Conservation (phyloP, 345 rosid genomes). For the Zanthoxylum bungeanum region DNA sequence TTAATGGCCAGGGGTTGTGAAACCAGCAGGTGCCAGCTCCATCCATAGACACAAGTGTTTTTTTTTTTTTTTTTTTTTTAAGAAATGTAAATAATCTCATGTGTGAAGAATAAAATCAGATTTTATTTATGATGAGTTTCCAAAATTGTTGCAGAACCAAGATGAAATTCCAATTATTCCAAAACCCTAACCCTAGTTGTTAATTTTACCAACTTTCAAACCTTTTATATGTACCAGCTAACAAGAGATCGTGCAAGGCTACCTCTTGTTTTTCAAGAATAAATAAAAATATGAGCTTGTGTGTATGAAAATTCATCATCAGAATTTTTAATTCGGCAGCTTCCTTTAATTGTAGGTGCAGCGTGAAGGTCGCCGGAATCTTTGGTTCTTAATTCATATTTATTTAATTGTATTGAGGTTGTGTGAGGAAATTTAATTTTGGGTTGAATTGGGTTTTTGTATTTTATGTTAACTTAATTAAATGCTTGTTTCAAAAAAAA, state of each 20-base stretch:
- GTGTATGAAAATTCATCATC: not conserved
- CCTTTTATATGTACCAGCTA: not conserved
- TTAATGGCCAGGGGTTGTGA: not conserved
- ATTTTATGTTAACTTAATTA: not conserved
- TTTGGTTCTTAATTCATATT: not conserved
- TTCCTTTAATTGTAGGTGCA: not conserved
- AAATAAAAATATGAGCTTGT: not conserved
- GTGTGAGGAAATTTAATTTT: not conserved
- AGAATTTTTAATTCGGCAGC: not conserved
- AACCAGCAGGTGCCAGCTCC: slow-evolving; percentile 10
- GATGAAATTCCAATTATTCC: slow-evolving; percentile 6
- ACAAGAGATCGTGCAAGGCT: slow-evolving; percentile 12
- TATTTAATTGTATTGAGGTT: not conserved
- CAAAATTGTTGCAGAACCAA: not conserved
- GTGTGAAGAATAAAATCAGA: slow-evolving; percentile 8
- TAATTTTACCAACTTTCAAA: not conserved
- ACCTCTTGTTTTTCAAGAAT: not conserved
- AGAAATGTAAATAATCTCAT: not conserved
- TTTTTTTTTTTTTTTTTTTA: too few species aligned
- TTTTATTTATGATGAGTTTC: not conserved
- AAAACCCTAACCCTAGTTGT: not conserved
- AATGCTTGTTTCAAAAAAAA: too few species aligned
- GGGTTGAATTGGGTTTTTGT: not conserved
- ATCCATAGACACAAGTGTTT: not conserved
- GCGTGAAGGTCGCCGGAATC: not conserved